Base-by-base conservation (phyloP, 2,329 filamentous ascomycete genomes). In the Fusarium sp. region DNA sequence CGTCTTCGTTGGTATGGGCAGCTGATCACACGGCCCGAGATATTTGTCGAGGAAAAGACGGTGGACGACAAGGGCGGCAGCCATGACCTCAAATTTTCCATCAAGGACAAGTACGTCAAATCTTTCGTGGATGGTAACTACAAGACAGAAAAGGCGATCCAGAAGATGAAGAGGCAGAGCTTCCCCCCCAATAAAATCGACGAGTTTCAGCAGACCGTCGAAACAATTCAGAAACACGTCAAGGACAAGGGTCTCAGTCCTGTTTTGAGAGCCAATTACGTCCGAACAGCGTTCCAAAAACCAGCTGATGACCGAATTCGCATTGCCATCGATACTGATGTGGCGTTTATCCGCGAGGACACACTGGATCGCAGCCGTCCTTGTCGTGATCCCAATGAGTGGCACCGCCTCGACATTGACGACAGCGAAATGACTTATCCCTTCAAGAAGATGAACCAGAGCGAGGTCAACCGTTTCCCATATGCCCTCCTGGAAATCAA, bases 41-140 rank as follows among this genome's bases (percentile, higher is more conserved):
- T 99, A 50, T 84, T 88, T 61, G 78, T 98, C 33, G 95, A 98
- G 79, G 92, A 96, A 76, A 99, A 98, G 81, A 89, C 87, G 10
- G 87, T 96, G 52, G 85, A 88, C 53, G 86, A 90, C 45, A 89
- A 90, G 66, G 89, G 92, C 62, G 85, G 82, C 50, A 95, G 90
- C 74, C 87, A 90, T 65, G 93, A 97, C 74, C 85, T 88, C 67
- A 88, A 88, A 66, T 91, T 98, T 69, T 81, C 85, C 19, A 91
- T 97, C 77, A 99, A 99, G 79, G 90, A 93, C 71, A 98, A 98
- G 75, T 97, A 97, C 73, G 83, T 98, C 60, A 88, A 93, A 74
- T 82, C 88, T 1, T 97, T 97, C 77, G 85, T 99, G 49, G 87
- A 91, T 47, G 92, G 90, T 44, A 85, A 95, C 64, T 97, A 97